Evolutionary conservation across 148 eudicot genomes (phyloP).

Genomic region (Vaccinium myrtillus): DNA sequence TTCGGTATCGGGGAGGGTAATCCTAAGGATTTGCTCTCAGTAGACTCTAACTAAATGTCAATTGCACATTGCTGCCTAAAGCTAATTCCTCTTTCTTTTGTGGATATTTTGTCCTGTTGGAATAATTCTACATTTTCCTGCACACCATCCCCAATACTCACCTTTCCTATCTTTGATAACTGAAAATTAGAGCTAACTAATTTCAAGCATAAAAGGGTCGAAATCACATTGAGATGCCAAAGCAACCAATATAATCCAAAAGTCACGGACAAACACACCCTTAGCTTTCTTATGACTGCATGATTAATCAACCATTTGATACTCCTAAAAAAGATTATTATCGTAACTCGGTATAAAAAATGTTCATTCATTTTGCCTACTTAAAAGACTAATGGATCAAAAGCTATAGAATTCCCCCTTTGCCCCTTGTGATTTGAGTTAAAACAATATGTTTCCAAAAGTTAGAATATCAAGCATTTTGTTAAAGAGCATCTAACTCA

Average conservation of each 20-base stretch:
- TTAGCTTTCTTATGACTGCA: not conserved
- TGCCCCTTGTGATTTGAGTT: too few species aligned
- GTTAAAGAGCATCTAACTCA: too few species aligned
- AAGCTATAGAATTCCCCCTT: too few species aligned
- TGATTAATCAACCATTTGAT: not conserved
- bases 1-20: too few species aligned
- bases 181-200: not conserved
- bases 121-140: too few species aligned
- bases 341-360: not conserved
- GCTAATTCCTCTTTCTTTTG: not conserved
- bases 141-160: not conserved
- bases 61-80: not conserved
- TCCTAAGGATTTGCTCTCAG: too few species aligned
- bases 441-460: too few species aligned
- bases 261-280: not conserved
- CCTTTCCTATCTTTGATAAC: not conserved
- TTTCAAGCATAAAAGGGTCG: not conserved
- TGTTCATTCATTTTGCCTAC: too few species aligned
- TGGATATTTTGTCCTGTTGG: not conserved
- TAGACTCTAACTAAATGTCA: not conserved
- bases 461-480: too few species aligned
- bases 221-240: not conserved
- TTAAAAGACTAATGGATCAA: too few species aligned
- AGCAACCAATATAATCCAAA: not conserved
- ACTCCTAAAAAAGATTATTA: not conserved